A percentile compares a stretch with the other conserved stretches of the same genome.
Conservation (phyloP, 208 protist species). For the Acanthamoeba culbertsoni region DNA sequence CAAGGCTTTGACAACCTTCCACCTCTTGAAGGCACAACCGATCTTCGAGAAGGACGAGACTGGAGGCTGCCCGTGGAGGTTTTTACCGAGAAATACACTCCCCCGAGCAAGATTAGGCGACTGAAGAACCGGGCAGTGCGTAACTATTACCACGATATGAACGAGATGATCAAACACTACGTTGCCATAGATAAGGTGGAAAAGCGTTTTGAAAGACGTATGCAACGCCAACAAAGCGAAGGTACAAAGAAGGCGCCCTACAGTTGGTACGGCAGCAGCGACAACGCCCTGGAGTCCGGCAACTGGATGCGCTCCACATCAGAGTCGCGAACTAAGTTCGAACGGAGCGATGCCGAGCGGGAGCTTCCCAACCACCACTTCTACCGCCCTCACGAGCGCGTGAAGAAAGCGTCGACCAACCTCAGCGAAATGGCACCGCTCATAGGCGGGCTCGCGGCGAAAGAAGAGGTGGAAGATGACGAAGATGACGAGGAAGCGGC, state of each 20-base stretch:
- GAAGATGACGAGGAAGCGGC: not conserved
- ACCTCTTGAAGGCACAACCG: too few relatives aligned
- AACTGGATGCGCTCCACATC: not conserved
- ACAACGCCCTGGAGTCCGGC: not conserved
- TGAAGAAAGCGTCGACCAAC: too few relatives aligned
- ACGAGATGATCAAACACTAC: constrained; percentile 27
- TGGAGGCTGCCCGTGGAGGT: constrained; percentile 7
- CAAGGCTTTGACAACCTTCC: too few relatives aligned
- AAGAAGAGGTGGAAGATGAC: not conserved
- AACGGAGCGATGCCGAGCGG: not conserved
- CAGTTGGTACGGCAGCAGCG: constrained; percentile 4
- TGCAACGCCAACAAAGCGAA: not conserved
- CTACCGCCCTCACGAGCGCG: not conserved
- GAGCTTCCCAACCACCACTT: constrained; percentile 10
- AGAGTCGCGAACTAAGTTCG: not conserved
- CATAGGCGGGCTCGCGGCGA: not conserved
- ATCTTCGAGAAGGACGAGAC: too few relatives aligned
- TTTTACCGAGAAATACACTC: not conserved
- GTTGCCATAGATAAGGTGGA: not conserved
- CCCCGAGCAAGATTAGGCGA: not conserved
- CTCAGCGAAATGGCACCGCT: not conserved
- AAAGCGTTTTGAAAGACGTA: not conserved
- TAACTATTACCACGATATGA: not conserved
- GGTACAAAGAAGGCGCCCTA: not conserved
- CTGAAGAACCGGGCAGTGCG: not conserved